Base-by-base conservation (phyloP, 2,329 filamentous ascomycete genomes). In the Exophiala viscosa region DNA sequence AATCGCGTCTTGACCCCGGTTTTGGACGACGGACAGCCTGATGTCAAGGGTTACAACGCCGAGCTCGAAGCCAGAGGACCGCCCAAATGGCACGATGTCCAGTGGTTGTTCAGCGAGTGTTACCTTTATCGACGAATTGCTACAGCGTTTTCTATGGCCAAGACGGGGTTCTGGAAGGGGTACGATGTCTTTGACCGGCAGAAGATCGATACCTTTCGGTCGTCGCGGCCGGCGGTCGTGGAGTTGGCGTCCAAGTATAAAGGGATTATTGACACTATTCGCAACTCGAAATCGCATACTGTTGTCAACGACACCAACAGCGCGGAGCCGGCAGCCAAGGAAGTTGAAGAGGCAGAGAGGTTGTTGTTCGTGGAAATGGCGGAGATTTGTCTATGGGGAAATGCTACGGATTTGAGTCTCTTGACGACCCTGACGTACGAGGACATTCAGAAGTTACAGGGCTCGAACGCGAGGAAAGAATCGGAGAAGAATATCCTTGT, bases 381-480 rank as follows among this genome's bases (percentile, higher is more conserved):
- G 5, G 64, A 67, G 60, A 66, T 67, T 43, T 63, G 63, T 47
- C 60, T 68, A n/a, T 67, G 66, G 66, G 66, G 66, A 8, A 68
- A 68, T 50, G 65, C 65, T n/a, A 67, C 66, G 7, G 66, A 68
- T 49, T 50, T 67, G 32, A 59, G 57, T 46, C 60, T 68, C 18
- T 55, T 68, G 18, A 64, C 64, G 9, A 61, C 56, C 47, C 45
- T 67, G 52, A 64, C 55, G n/a, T 62, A 66, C 48, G 65, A 96
- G 64, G 93, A 97, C 66, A 95, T 99, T 60, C 92, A 97, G 73
- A 95, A 95, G 70, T 79, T 97, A 8, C 93, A 99, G 74, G 92
- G 92, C 13, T 85, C 88, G 6, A 80, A 91, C 64, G 90, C 92
- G 10, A 82, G 92, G 60, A 95, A 95, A 69, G 83, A 81, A 1